phyloP scores from a whole-genome alignment of 306 rosid species.

The Ochetophila trinervis region DNA sequence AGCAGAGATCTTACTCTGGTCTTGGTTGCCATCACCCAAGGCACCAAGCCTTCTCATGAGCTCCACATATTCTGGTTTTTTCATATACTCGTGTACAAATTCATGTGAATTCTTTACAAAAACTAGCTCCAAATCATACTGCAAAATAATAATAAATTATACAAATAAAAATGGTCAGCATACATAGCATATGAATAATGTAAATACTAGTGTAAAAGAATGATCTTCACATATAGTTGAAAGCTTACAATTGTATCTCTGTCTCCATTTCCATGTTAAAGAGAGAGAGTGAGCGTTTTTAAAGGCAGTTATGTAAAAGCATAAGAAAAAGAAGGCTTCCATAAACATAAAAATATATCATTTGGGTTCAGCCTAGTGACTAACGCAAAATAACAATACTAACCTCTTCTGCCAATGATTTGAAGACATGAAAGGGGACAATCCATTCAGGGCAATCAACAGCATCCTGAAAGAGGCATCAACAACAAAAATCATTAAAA shows the following conservation, averaged over 20 bases:
- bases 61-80: constrained; percentile 69
- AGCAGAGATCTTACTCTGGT: constrained; percentile 47
- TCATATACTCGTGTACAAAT: constrained; percentile 79
- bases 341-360: neutral
- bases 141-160: constrained; percentile 24
- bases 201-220: too few relatives aligned
- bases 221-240: neutral
- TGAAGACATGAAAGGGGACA: constrained; percentile 80
- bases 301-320: neutral
- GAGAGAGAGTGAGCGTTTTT: neutral
- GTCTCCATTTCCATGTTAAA: neutral
- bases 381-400: neutral
- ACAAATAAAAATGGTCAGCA: neutral
- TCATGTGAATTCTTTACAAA: constrained; percentile 81
- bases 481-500: neutral
- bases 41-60: constrained; percentile 96
- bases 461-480: constrained; percentile 65
- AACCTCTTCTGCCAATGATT: constrained; percentile 92
- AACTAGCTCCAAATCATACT: constrained; percentile 87
- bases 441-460: constrained; percentile 99
- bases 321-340: neutral
- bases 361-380: neutral
- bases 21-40: constrained; percentile 94
- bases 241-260: neutral
- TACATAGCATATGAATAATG: too few relatives aligned